Evolutionary conservation across 768 basidiomycete genomes (phyloP).

Genomic region (Hericium coralloides): DNA sequence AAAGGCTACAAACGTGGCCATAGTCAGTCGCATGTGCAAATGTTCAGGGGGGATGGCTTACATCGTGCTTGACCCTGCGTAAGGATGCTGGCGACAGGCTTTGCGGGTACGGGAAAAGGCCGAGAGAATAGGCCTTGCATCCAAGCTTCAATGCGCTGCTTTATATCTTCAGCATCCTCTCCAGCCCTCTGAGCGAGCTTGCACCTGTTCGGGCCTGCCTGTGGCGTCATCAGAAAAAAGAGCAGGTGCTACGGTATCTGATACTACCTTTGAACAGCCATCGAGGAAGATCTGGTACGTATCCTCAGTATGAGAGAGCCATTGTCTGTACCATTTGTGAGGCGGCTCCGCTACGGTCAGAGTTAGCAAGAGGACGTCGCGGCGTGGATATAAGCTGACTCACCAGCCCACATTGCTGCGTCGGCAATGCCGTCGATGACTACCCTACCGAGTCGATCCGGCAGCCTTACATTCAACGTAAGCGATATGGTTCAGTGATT

Average conservation of each 20-base stretch:
- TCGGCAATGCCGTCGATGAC: not conserved
- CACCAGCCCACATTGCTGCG: not conserved
- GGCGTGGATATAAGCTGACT: not conserved
- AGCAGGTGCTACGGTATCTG: not conserved
- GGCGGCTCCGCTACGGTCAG: not conserved
- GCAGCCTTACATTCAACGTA: not conserved
- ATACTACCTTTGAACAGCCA: slow-evolving; percentile 18
- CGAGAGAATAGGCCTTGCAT: slow-evolving; percentile 15
- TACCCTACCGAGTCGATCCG: not conserved
- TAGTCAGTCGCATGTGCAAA: not conserved
- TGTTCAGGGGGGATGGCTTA: not conserved
- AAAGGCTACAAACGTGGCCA: not conserved
- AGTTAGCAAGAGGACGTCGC: not conserved
- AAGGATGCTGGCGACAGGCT: not conserved
- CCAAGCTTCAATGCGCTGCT: slow-evolving; percentile 16
- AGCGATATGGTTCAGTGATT: too few species aligned
- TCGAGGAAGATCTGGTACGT: slow-evolving; percentile 18
- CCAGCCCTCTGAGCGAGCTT: slow-evolving; percentile 15
- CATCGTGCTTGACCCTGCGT: not conserved
- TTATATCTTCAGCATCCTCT: slow-evolving; percentile 10
- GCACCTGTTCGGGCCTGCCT: slow-evolving; percentile 8
- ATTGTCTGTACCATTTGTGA: slow-evolving; percentile 15
- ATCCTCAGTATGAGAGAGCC: slow-evolving; percentile 16
- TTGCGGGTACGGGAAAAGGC: slow-evolving; percentile 19
- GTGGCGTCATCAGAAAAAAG: not conserved